Evolutionary conservation across 768 basidiomycete genomes (phyloP).

Genomic region (Tephrocybe sp.): DNA sequence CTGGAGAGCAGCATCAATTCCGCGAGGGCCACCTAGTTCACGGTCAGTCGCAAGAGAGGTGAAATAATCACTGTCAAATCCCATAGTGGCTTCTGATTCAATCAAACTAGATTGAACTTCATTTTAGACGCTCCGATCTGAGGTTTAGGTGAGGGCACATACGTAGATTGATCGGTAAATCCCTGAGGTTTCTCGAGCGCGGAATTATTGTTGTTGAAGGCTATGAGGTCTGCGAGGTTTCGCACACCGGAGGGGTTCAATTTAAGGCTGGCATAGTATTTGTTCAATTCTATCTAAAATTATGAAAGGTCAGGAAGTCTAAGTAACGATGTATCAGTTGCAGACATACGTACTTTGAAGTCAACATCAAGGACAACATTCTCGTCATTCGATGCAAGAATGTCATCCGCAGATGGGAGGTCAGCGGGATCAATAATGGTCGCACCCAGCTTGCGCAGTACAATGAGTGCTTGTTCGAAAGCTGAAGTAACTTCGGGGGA

Average conservation of each 20-base stretch:
- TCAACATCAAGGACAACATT: slow-evolving; percentile 53
- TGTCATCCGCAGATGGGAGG: slow-evolving; percentile 53
- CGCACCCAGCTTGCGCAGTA: slow-evolving; percentile 41
- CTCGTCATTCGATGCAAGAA: slow-evolving; percentile 50
- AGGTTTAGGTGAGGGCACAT: slow-evolving; percentile 6
- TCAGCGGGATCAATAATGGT: slow-evolving; percentile 65
- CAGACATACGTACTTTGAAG: slow-evolving; percentile 60
- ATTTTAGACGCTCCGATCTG: not conserved
- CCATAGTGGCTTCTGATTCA: slow-evolving; percentile 35
- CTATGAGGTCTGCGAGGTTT: slow-evolving; percentile 55
- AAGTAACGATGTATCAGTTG: too few species aligned
- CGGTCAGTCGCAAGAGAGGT: slow-evolving; percentile 42
- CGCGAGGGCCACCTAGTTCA: slow-evolving; percentile 48
- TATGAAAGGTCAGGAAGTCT: not conserved
- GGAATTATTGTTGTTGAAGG: slow-evolving; percentile 53
- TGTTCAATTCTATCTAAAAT: slow-evolving; percentile 49
- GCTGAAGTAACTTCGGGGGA: slow-evolving; percentile 35
- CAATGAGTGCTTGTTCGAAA: slow-evolving; percentile 39
- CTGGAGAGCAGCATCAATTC: slow-evolving; percentile 54
- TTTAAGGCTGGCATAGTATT: slow-evolving; percentile 45
- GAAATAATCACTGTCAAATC: slow-evolving; percentile 43
- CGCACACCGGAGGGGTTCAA: slow-evolving; percentile 57
- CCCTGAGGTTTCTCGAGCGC: slow-evolving; percentile 45
- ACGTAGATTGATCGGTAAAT: slow-evolving; percentile 39
- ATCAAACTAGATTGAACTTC: slow-evolving; percentile 31